Percentiles rank a stretch among this genome's conserved stretches.
Evolutionary conservation across 2,329 filamentous ascomycete genomes (phyloP).

Genomic region (Sarocladium brachiariae): DNA sequence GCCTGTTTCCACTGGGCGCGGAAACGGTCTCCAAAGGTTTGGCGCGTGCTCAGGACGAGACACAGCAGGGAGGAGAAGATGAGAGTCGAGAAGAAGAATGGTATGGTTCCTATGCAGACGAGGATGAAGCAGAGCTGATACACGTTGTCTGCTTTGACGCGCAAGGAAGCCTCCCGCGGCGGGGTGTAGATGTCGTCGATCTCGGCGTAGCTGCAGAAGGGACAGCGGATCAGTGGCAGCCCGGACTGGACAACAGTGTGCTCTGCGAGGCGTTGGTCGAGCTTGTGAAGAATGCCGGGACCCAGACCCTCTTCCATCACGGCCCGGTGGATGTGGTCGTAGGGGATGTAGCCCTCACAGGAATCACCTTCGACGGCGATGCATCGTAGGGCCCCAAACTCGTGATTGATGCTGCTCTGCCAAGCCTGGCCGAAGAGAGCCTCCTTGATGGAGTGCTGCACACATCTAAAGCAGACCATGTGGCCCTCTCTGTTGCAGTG

Average conservation of each 20-base stretch:
- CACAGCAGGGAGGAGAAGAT: conserved; percentile 39
- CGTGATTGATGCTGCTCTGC: conserved; percentile 68
- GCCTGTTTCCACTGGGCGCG: conserved; percentile 48
- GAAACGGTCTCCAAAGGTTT: conserved; percentile 35
- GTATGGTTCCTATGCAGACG: conserved; percentile 45
- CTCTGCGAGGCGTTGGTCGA: conserved; percentile 73
- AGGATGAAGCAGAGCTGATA: conserved; percentile 43
- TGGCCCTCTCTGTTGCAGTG: conserved; percentile 64
- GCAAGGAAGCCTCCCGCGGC: conserved; percentile 45
- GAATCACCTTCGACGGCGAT: conserved; percentile 65
- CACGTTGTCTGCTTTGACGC: conserved; percentile 45
- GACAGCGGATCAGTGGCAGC: conserved; percentile 73
- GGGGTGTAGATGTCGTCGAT: conserved; percentile 69
- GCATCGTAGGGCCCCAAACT: conserved; percentile 70
- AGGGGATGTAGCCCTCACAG: conserved; percentile 70
- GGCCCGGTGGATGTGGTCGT: conserved; percentile 63
- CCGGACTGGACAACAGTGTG: conserved; percentile 68
- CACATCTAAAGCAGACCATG: conserved; percentile 74
- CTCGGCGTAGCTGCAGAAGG: conserved; percentile 89
- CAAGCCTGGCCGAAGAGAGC: conserved; percentile 91
- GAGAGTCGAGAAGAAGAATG: conserved; percentile 48
- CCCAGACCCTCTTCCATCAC: conserved; percentile 64
- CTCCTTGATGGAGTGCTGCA: conserved; percentile 75
- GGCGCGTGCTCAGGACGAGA: conserved; percentile 35
- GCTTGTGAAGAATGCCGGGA: conserved; percentile 61